Base-by-base conservation (phyloP, 257 asterid species). In the Lavandula angustifolia region DNA sequence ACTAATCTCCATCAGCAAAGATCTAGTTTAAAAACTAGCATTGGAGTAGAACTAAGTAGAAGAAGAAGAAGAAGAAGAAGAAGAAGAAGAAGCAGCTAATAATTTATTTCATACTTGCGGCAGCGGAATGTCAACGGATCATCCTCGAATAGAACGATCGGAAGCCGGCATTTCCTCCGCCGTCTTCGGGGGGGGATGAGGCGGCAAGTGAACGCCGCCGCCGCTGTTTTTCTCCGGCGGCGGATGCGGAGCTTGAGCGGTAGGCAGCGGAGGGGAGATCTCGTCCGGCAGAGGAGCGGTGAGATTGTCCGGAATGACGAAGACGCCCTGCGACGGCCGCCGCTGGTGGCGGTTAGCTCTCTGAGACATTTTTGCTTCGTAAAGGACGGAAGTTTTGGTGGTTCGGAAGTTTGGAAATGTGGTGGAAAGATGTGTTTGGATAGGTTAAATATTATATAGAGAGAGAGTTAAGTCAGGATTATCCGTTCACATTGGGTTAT, bases 291-390 rank as follows among this genome's bases (percentile, higher is more conserved):
- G 49, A 2, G 91, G 87, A 54, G 72, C 87, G 13, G 84, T 43
- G 70, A 87, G 80, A 49, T 83, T 68, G 62, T 84, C 96, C 13
- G 94, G 88, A 49, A 84, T 17, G 9, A 68, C 79, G 73, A 88
- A 88, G 40, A 77, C 73, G 8, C 89, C 73, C 76, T 86, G 96
- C 1, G 96, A 88, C 9, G 95, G 90, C 35, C 83, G 82, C 69
- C 96, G 82, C 42, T 79, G 86, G 79, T 88, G 96, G 59, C 92
- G 96, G 79, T 67, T 72, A 31, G 72, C 56, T 75, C 85, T 80
- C 32, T 82, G 75, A 16, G 96, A 86, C 96, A 86, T 85, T 69
- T 54, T 68, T 29, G 7, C 29, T 12, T 17, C 7, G 50, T 44
- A 10, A 6, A 31, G 42, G 72, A 51, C 6, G 9, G 48, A 46